Conservation (phyloP, 176 grass and related monocot species). For the Carex kokanica region DNA sequence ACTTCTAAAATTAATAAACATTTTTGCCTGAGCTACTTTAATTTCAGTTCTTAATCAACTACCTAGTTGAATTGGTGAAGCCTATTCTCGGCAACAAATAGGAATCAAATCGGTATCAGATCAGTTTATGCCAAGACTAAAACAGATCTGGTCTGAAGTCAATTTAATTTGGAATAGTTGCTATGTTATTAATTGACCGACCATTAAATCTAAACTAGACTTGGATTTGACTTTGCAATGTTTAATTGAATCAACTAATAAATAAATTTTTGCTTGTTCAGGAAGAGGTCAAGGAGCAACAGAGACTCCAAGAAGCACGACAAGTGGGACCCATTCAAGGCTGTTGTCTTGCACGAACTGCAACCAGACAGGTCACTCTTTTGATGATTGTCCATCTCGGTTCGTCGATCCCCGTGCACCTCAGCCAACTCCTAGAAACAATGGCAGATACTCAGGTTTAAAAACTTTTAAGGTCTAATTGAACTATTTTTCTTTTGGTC, state of each 20-base stretch:
- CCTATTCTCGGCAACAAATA: not conserved
- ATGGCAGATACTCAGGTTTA: slow-evolving; percentile 4
- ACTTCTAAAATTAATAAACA: not conserved
- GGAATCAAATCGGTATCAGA: too few species aligned
- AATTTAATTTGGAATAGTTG: not conserved
- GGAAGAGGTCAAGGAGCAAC: slow-evolving; percentile 48
- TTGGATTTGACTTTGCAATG: not conserved
- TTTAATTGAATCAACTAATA: not conserved
- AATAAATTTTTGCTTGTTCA: slow-evolving; percentile 24
- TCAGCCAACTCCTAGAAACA: slow-evolving; percentile 28
- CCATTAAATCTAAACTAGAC: not conserved
- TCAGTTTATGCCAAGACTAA: not conserved
- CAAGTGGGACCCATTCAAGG: slow-evolving; percentile 36
- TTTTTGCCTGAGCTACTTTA: not conserved
- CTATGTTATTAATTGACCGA: not conserved
- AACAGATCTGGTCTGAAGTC: not conserved
- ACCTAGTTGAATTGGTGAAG: not conserved
- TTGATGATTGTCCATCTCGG: slow-evolving; percentile 41
- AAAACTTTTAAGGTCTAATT: slow-evolving; percentile 1
- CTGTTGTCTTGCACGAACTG: slow-evolving; percentile 48
- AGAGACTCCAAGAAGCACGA: slow-evolving; percentile 32
- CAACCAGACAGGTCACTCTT: slow-evolving; percentile 48
- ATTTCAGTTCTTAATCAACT: not conserved
- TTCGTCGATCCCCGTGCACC: slow-evolving; percentile 37
- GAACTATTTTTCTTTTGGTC: not conserved